Percentiles rank a stretch among this genome's conserved stretches.
These are phyloP conservation scores for Manihot esculenta DNA, from an alignment of 441 rosid species.

Conservation along the genomic window DNA sequence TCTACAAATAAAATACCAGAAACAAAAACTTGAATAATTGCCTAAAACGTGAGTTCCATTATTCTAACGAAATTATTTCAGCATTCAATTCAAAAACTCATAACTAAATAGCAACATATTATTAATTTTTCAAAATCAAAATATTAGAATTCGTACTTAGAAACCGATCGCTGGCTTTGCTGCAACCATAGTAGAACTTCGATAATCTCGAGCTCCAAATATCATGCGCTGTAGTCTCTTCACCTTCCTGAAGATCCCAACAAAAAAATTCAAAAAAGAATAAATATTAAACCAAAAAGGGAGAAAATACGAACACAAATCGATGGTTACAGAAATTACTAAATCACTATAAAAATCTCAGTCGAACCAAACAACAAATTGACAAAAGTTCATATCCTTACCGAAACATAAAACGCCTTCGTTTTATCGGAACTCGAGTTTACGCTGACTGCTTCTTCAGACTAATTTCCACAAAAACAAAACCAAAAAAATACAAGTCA, in stretches of 20 bases:
- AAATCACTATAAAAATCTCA: slow-evolving; percentile 13
- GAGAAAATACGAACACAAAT: neutral
- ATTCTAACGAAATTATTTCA: neutral
- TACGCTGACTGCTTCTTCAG: slow-evolving; percentile 18
- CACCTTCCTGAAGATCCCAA: slow-evolving; percentile 33
- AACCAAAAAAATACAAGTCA: neutral
- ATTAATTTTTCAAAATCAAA: neutral
- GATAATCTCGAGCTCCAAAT: slow-evolving; percentile 70
- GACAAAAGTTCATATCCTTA: slow-evolving; percentile 8
- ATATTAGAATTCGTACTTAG: slow-evolving; percentile 32
- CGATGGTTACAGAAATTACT: neutral
- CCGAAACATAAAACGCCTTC: slow-evolving; percentile 43
- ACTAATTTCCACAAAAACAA: slow-evolving; percentile 21
- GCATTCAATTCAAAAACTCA: neutral
- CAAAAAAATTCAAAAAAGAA: too few relatives aligned
- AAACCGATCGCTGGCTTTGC: slow-evolving; percentile 59
- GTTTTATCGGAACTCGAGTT: slow-evolving; percentile 19
- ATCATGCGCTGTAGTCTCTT: slow-evolving; percentile 46
- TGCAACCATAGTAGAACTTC: slow-evolving; percentile 67
- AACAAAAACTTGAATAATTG: neutral
- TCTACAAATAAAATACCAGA: neutral
- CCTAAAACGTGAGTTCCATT: neutral
- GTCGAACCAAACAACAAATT: neutral
- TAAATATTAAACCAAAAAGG: too few relatives aligned
- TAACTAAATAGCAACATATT: too few relatives aligned